A percentile compares a stretch with the other conserved stretches of the same genome.
Conservation (phyloP, 78 protist genomes). For the Anaeramoeba flamelloides region DNA sequence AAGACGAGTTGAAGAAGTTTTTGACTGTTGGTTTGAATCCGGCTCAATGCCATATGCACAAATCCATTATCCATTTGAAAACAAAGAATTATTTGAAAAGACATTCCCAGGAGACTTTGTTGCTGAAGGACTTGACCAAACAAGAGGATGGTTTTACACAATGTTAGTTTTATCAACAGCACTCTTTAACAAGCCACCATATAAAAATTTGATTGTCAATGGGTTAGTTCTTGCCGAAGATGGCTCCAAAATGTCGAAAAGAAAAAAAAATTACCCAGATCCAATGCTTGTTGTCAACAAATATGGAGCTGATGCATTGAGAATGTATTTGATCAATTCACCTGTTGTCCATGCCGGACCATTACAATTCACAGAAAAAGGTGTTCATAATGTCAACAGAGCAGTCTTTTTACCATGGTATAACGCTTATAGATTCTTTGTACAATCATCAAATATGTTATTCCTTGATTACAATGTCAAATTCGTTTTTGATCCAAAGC, state of each 20-base stretch:
- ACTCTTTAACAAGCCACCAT: constrained; percentile 83
- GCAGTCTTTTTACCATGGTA: constrained; percentile 89
- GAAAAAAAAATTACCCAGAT: constrained; percentile 92
- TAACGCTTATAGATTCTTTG: constrained; percentile 73
- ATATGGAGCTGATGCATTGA: constrained; percentile 94
- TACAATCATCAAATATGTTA: no score
- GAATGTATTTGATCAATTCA: constrained; percentile 86
- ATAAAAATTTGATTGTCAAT: constrained; percentile 90
- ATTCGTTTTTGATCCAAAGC: no score
- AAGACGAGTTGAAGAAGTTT: constrained; percentile 77
- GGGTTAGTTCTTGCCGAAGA: constrained; percentile 94
- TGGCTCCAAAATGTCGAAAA: constrained; percentile 91
- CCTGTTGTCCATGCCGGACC: constrained; percentile 93
- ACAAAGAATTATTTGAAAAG: constrained; percentile 67
- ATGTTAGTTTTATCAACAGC: constrained; percentile 90
- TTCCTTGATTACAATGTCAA: no score
- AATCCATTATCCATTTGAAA: constrained; percentile 95
- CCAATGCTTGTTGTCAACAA: constrained; percentile 51
- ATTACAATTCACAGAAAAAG: constrained; percentile 59
- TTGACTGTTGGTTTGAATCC: constrained; percentile 99
- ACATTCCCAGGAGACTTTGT: constrained; percentile 98
- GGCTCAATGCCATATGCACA: constrained; percentile 52
- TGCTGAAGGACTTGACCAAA: constrained; percentile 96
- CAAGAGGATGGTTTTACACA: constrained; percentile 98
- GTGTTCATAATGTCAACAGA: constrained; percentile 63